Evolutionary conservation across 1,284 basidiomycete species (phyloP), one percentile per base, ranked within the genome.

Genomic region (Porodaedalea pini): DNA sequence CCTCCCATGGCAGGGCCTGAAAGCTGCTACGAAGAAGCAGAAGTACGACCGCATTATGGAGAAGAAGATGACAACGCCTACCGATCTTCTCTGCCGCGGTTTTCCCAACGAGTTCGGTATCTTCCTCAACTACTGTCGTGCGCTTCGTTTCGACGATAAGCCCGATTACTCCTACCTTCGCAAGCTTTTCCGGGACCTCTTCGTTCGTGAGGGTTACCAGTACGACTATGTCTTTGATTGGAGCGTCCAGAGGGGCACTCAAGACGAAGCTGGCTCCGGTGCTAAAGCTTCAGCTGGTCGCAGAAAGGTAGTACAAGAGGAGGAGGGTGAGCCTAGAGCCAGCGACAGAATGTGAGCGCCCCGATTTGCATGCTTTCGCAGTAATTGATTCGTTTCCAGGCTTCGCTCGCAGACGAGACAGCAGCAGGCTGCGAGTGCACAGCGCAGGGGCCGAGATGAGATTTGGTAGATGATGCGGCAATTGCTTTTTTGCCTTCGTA

Each of bases 11-110:
- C 95, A 98, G 73, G 94, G 94, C 56, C 84, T 98, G 70, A 97
- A 98, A 80, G 95, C 94, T 61, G 94, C 94, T 36, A 97, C 94
- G 59, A 98, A 97, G 89, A 98, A 98, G 85, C 95, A 98, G 80
- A 98, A 98, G 78, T 97, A 98, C 75, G 95, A 98, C 73, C 86
- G 94, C 59, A 98, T 98, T 78, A 97, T 97, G 94, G 95, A 98
- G 79, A 98, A 98, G 86, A 95, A 98, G 83, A 98, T 98, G 94
- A 97, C 94, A 31, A 97, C 94, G 0, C 93, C 95, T 19, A 98
- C 94, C 57, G 94, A 97, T 70, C 80, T 94, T 58, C 84, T 98
- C 25, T 97, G 94, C 79, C 93, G 94, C 65, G 93, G 92, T 31
- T 97, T 95, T 83, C 94, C 95, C 64, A 94, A 94, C 75, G 95